A percentile compares a stretch with the other conserved stretches of the same genome.
Conservation (phyloP, 176 grass and related monocot species). For the Paspalum notatum region DNA sequence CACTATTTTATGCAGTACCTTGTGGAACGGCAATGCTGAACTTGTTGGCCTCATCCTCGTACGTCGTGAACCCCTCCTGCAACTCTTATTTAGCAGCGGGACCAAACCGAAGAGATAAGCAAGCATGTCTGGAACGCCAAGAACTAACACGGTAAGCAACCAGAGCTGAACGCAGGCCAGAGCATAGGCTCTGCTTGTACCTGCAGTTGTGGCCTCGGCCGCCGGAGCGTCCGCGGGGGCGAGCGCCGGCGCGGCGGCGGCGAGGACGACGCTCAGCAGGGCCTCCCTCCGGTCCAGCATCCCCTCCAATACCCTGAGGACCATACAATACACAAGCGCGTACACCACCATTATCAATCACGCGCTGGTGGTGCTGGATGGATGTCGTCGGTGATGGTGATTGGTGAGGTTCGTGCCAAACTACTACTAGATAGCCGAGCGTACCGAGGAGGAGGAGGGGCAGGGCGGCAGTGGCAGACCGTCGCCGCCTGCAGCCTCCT, state of each 20-base stretch:
- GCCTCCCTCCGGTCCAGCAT: slow-evolving; percentile 59
- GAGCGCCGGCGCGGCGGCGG: slow-evolving; percentile 41
- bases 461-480: slow-evolving; percentile 23
- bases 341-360: neutral
- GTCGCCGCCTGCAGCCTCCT: neutral
- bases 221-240: slow-evolving; percentile 47
- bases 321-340: neutral
- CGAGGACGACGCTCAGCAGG: slow-evolving; percentile 54
- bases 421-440: neutral
- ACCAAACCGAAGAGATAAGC: neutral
- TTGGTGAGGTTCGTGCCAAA: neutral
- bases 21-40: slow-evolving; percentile 69
- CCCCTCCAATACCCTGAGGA: slow-evolving; percentile 4
- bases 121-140: neutral
- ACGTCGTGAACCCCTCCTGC: slow-evolving; percentile 64
- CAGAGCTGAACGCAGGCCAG: neutral
- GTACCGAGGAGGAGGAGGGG: slow-evolving; percentile 4
- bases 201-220: slow-evolving; percentile 48
- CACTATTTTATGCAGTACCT: slow-evolving; percentile 43
- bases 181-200: neutral
- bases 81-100: slow-evolving; percentile 30
- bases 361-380: neutral
- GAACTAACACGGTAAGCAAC: neutral
- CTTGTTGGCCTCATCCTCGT: slow-evolving; percentile 79
- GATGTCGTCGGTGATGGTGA: neutral